These are phyloP conservation scores for Platismatia glauca DNA, from an alignment of 495 filamentous ascomycete genomes.

Conservation along the genomic window DNA sequence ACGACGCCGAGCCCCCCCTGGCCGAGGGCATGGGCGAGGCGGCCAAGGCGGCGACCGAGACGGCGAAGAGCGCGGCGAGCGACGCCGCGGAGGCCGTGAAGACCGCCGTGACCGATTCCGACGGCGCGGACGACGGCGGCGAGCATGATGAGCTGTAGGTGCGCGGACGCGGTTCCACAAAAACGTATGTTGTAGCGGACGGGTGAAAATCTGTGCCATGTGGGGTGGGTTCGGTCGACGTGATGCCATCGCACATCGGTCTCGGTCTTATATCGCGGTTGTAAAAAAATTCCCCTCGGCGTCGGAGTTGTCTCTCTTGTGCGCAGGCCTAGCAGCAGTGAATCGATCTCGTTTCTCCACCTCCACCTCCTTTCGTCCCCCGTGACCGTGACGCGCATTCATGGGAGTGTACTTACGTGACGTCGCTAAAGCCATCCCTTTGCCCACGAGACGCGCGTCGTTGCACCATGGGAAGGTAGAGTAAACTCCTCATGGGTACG, in stretches of 20 bases:
- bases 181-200: neutral
- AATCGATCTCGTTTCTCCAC: no score
- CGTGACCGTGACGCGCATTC: no score
- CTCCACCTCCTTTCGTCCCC: no score
- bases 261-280: neutral
- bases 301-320: no score
- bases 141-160: slow-evolving; percentile 60
- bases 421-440: no score
- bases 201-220: neutral
- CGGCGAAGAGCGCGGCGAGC: slow-evolving; percentile 30
- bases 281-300: no score
- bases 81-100: slow-evolving; percentile 37
- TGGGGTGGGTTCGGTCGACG: neutral
- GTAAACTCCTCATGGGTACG: no score
- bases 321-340: no score
- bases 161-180: neutral
- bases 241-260: neutral
- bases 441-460: no score
- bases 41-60: slow-evolving; percentile 49
- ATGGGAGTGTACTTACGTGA: no score
- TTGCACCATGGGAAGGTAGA: no score
- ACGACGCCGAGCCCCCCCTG: slow-evolving; percentile 38
- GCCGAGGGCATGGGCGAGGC: slow-evolving; percentile 38
- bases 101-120: slow-evolving; percentile 28
- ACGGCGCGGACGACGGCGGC: slow-evolving; percentile 38